Conservation (phyloP, 345 rosid species). For the Cardamine resedifolia region DNA sequence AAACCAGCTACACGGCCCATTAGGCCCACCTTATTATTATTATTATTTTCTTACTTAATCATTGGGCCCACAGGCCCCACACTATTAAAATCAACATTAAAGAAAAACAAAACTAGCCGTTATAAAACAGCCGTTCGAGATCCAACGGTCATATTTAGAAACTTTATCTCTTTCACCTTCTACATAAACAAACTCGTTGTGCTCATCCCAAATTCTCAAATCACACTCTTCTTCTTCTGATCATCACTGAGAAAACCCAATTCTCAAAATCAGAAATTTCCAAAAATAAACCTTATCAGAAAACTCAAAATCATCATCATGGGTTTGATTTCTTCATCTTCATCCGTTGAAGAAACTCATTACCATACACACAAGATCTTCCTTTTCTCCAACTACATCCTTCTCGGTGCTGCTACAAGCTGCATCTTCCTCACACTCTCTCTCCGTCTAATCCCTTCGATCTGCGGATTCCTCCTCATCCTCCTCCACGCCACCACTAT, state of each 20-base stretch:
- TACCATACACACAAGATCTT: slow-evolving; percentile 67
- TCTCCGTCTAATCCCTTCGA: slow-evolving; percentile 79
- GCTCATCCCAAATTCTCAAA: slow-evolving; percentile 9
- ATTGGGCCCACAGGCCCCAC: slow-evolving; percentile 16
- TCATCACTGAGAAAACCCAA: not conserved
- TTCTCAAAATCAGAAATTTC: slow-evolving; percentile 8
- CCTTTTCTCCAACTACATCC: slow-evolving; percentile 81
- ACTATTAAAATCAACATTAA: not conserved
- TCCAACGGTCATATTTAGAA: slow-evolving; percentile 42
- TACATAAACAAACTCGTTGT: slow-evolving; percentile 31
- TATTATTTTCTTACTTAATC: not conserved
- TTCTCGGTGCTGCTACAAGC: slow-evolving; percentile 83
- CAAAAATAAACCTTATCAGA: slow-evolving; percentile 27
- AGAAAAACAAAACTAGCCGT: slow-evolving; percentile 28
- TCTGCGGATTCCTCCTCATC: slow-evolving; percentile 50
- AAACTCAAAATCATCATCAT: slow-evolving; percentile 7
- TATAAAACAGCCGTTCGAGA: slow-evolving; percentile 15
- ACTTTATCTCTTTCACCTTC: not conserved
- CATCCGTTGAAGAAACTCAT: slow-evolving; percentile 42
- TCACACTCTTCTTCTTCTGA: not conserved
- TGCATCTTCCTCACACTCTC: slow-evolving; percentile 91
- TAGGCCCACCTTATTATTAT: not conserved
- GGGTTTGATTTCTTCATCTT: slow-evolving; percentile 35
- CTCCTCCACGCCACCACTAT: slow-evolving; percentile 53
- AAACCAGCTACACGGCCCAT: slow-evolving; percentile 13